Percentiles rank a stretch among this genome's conserved stretches.
Evolutionary conservation across 768 basidiomycete genomes (phyloP).

Genomic region (Boletus patriciae): DNA sequence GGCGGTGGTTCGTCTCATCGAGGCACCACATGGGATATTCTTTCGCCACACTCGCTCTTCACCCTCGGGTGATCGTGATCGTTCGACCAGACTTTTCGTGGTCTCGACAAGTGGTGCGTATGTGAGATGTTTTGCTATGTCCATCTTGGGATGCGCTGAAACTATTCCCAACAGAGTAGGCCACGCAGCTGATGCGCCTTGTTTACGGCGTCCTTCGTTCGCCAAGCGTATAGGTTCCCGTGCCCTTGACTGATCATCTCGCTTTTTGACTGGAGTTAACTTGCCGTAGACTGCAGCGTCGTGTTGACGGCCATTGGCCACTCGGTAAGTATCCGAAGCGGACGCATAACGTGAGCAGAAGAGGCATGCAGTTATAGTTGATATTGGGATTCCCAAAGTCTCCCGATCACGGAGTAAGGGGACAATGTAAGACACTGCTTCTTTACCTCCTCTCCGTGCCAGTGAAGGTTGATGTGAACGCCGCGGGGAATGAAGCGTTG

Average conservation of each 20-base stretch:
- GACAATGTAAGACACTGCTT: conserved; percentile 11
- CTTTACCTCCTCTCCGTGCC: conserved; percentile 13
- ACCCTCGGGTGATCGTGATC: conserved; percentile 15
- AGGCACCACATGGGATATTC: conserved; percentile 21
- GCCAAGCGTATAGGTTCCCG: conserved; percentile 7
- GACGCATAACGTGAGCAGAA: conserved; percentile 17
- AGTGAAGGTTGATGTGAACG: conserved; percentile 23
- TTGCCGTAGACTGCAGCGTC: conserved; percentile 11
- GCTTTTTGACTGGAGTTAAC: conserved; percentile 18
- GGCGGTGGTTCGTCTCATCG: conserved; percentile 12
- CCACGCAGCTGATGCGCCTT: conserved; percentile 37
- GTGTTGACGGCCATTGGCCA: conserved; percentile 13
- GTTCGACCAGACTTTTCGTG: conserved; percentile 1
- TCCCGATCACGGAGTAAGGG: conserved; percentile 23
- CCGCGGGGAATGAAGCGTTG: conserved; percentile 33
- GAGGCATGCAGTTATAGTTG: background rate
- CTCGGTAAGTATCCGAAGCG: conserved; percentile 10
- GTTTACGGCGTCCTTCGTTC: conserved; percentile 29
- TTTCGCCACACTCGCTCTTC: conserved; percentile 12
- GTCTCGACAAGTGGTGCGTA: conserved; percentile 2
- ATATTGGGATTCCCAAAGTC: conserved; percentile 8
- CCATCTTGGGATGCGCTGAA: conserved; percentile 16
- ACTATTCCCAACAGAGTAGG: conserved; percentile 17
- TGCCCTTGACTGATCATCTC: conserved; percentile 16
- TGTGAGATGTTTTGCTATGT: conserved; percentile 16